These are phyloP conservation scores for Acanthamoeba polyphaga DNA, from an alignment of 208 protist genomes.

Conservation along the genomic window DNA sequence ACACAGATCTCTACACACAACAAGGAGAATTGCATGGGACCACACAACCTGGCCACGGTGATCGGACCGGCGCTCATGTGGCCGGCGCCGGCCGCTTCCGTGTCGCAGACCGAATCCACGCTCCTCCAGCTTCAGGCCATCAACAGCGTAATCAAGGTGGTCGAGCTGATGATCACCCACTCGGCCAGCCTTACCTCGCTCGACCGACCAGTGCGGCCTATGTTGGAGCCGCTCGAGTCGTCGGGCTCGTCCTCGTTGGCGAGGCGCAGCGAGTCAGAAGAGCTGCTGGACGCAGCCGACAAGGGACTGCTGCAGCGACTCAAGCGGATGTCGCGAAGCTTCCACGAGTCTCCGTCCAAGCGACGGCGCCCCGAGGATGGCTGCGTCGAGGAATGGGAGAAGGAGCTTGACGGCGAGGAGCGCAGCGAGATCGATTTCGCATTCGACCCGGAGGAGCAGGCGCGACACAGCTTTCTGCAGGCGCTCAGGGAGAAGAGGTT, in stretches of 20 bases:
- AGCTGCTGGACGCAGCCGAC: background rate
- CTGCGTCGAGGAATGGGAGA: conserved; percentile 47
- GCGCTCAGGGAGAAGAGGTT: conserved; percentile 29
- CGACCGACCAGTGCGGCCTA: background rate
- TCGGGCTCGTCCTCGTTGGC: background rate
- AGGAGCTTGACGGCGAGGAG: background rate
- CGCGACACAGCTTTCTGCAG: background rate
- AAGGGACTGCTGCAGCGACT: conserved; percentile 53
- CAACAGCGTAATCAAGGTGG: conserved; percentile 57
- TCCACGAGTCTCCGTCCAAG: conserved; percentile 55
- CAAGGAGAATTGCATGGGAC: conserved; percentile 33
- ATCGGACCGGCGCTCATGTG: conserved; percentile 57
- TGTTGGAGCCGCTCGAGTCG: background rate
- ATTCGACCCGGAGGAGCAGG: background rate
- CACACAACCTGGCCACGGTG: conserved; percentile 56
- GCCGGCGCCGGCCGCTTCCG: background rate
- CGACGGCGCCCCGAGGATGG: background rate
- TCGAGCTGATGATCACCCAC: conserved; percentile 29
- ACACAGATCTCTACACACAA: conserved; percentile 22
- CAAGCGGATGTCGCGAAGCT: conserved; percentile 50
- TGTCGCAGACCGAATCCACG: background rate
- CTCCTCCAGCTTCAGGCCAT: conserved; percentile 30
- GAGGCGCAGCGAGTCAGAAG: background rate
- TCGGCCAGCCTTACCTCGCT: background rate
- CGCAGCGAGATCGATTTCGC: background rate